A percentile compares a stretch with the other conserved stretches of the same genome.
Conservation (phyloP, 2,329 filamentous ascomycete species). For the Geosmithia putterillii region DNA sequence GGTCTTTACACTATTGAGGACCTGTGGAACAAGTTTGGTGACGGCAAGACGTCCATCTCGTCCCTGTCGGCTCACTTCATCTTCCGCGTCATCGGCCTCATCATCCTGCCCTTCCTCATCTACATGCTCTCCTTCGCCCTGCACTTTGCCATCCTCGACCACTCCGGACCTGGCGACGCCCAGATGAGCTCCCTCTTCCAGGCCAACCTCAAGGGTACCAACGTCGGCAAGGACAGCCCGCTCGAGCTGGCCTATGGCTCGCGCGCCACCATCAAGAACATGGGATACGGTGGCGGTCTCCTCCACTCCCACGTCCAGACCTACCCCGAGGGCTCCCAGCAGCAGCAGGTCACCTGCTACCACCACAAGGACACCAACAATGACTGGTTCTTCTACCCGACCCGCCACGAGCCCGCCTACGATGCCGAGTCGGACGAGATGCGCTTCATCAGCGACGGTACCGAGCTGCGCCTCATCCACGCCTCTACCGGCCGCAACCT, state of each 20-base stretch:
- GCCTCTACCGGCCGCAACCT: constrained; percentile 93
- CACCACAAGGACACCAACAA: constrained; percentile 99
- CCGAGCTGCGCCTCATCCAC: constrained; percentile 78
- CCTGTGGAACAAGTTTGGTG: constrained; percentile 95
- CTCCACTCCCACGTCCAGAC: constrained; percentile 95
- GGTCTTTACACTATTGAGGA: constrained; percentile 94
- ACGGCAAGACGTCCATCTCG: constrained; percentile 72
- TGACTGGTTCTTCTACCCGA: constrained; percentile 98
- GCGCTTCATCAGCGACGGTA: constrained; percentile 66
- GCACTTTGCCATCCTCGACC: constrained; percentile 88
- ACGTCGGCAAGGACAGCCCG: constrained; percentile 88
- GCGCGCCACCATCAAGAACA: constrained; percentile 89
- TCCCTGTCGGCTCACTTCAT: constrained; percentile 52
- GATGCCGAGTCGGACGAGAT: constrained; percentile 53
- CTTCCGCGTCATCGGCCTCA: constrained; percentile 74
- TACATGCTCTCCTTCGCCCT: constrained; percentile 94
- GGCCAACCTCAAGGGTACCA: constrained; percentile 85
- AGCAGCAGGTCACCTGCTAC: constrained; percentile 98
- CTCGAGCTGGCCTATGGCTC: constrained; percentile 86
- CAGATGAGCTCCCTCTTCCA: constrained; percentile 99
- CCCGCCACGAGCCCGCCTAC: constrained; percentile 64
- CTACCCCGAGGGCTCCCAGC: constrained; percentile 81
- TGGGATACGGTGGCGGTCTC: constrained; percentile 95
- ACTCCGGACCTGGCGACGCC: constrained; percentile 91
- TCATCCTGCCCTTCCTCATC: constrained; percentile 76